phyloP scores from a whole-genome alignment of 305 asterid species.

The Nicotiana rustica region DNA sequence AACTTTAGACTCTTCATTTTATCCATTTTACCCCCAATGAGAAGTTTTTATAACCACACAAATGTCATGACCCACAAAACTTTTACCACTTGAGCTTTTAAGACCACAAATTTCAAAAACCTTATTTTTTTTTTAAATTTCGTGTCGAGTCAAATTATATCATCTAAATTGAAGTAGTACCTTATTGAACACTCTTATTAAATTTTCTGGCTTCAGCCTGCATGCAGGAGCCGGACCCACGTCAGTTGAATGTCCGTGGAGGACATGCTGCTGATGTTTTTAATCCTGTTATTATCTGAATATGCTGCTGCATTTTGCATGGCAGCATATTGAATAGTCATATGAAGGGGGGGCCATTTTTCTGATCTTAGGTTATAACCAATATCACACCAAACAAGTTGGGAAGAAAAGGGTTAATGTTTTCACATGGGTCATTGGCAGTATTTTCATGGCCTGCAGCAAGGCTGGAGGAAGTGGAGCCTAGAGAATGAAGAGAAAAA shows the following conservation, averaged over 20 bases:
- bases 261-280: background rate
- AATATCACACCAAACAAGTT: background rate
- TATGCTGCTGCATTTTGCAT: conserved; percentile 24
- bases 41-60: too few species aligned
- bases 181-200: too few species aligned
- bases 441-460: background rate
- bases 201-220: too few species aligned
- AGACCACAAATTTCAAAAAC: too few species aligned
- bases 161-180: too few species aligned
- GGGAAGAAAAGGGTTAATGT: background rate
- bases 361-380: background rate
- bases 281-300: conserved; percentile 18
- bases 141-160: too few species aligned
- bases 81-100: too few species aligned
- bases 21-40: too few species aligned
- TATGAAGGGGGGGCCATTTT: conserved; percentile 35
- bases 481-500: conserved; percentile 18
- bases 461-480: conserved; percentile 1
- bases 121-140: too few species aligned
- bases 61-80: too few species aligned
- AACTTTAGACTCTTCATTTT: too few species aligned
- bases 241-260: conserved; percentile 25
- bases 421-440: conserved; percentile 33
- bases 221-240: background rate
- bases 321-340: conserved; percentile 25